Percentiles rank a stretch among this genome's conserved stretches.
phyloP scores from a whole-genome alignment of 1,139 yeast species.

The Kodamaea plutei region DNA sequence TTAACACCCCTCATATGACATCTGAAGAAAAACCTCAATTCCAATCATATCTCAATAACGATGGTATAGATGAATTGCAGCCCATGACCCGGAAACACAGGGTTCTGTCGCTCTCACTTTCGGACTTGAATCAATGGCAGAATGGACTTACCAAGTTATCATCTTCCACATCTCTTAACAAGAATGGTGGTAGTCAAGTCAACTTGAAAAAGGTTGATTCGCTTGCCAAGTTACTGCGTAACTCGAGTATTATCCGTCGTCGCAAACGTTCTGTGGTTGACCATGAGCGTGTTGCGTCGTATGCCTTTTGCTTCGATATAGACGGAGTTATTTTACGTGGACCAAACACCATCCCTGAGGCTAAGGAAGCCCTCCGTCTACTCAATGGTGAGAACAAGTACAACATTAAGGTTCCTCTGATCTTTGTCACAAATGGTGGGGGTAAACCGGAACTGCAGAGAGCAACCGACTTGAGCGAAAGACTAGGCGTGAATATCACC shows the following conservation, averaged over 20 bases:
- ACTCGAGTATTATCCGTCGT: conserved; percentile 48
- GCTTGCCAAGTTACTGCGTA: conserved; percentile 48
- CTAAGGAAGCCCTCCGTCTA: conserved; percentile 63
- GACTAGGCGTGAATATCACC: conserved; percentile 58
- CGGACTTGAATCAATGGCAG: conserved; percentile 62
- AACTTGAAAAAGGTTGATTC: conserved; percentile 47
- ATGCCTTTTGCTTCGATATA: conserved; percentile 84
- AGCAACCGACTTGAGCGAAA: conserved; percentile 59
- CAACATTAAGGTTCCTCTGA: conserved; percentile 77
- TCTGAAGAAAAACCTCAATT: conserved; percentile 11
- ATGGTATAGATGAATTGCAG: conserved; percentile 62
- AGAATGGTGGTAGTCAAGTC: conserved; percentile 30
- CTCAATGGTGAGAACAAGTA: conserved; percentile 75
- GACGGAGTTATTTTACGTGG: conserved; percentile 82
- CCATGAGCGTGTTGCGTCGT: conserved; percentile 70
- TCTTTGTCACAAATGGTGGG: conserved; percentile 86
- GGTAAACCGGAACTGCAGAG: conserved; percentile 75
- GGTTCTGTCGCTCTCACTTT: conserved; percentile 65
- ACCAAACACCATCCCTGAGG: conserved; percentile 75
- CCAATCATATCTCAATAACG: conserved; percentile 63
- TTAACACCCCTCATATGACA: too few species aligned
- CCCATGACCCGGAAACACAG: conserved; percentile 60
- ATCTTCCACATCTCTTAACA: conserved; percentile 32
- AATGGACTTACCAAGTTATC: conserved; percentile 49
- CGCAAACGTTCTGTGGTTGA: conserved; percentile 53